These are phyloP conservation scores for Macrolepiota fuliginosa DNA, from an alignment of 768 basidiomycete species.

Conservation along the genomic window DNA sequence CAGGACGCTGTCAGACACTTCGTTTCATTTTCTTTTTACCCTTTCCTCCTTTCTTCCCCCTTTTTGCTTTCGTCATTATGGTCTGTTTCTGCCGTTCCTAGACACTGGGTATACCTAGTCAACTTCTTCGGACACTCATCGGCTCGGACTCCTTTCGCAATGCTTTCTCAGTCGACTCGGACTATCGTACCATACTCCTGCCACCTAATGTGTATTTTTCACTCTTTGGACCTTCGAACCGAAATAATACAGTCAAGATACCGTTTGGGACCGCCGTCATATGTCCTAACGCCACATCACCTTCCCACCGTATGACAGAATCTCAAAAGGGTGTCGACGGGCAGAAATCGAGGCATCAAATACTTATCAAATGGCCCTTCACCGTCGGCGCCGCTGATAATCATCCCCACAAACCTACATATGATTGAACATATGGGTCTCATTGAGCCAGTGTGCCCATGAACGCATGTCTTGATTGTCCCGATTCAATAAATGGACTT, in stretches of 20 bases:
- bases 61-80: not conserved
- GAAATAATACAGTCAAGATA: not conserved
- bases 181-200: not conserved
- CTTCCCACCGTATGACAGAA: not conserved
- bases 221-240: not conserved
- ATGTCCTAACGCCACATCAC: not conserved
- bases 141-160: not conserved
- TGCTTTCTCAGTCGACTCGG: not conserved
- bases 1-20: not conserved
- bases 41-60: not conserved
- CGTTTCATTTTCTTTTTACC: not conserved
- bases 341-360: not conserved
- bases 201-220: not conserved
- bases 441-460: not conserved
- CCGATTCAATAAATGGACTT: not conserved
- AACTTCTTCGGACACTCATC: not conserved
- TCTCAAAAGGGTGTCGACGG: not conserved
- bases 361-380: conserved; percentile 6
- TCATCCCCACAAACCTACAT: not conserved
- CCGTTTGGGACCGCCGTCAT: not conserved
- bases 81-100: not conserved
- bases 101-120: not conserved
- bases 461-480: not conserved
- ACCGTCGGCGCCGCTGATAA: conserved; percentile 1
- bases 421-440: not conserved